Evolutionary conservation across 2,329 filamentous ascomycete genomes (phyloP), one percentile per base, ranked within the genome.

Genomic region (Colletotrichum sp.): DNA sequence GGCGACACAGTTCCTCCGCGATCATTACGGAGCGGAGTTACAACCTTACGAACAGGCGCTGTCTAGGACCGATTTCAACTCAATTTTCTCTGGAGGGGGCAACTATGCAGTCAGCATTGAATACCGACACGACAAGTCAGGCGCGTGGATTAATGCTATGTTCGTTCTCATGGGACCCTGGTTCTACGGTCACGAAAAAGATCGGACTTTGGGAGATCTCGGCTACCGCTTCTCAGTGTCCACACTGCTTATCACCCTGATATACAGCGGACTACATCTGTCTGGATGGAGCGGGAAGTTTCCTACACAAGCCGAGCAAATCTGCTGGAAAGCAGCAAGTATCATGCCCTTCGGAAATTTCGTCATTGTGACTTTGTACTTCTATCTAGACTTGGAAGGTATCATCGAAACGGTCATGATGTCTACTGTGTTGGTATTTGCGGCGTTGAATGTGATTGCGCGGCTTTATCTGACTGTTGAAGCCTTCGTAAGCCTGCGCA

Each of bases 21-120:
- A 12, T 22, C 2, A 13, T 22, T 4, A 8, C 10, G 8, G 4
- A 12, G 39, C 9, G 2, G 18, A n/a, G 3, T 12, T 13, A 1
- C 43, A 12, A 8, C 3, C 18, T 13, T 0, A 12, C 0, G 1
- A 3, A 0, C n/a, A 13, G n/a, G n/a, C 2, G 1, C 3, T 48
- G 13, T 1, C 43, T 22, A n/a, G 43, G 2, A 0, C 43, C 7
- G n/a, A 48, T 0, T 22, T 48, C 1, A 1, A 8, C 0, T 22
- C 43, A 13, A 3, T 48, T 0, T 22, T 48, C n/a, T 48, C 1
- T 1, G n/a, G 0, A 1, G n/a, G 43, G 0, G 43, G 43, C 5
- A 48, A 48, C 43, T 48, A 1, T 48, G 39, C 18, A 0, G 0
- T 43, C 0, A 2, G 2, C 5, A 43, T 43, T 10, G 0, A 0